These are phyloP conservation scores for Suillus plorans DNA, from an alignment of 768 basidiomycete genomes.

Conservation along the genomic window DNA sequence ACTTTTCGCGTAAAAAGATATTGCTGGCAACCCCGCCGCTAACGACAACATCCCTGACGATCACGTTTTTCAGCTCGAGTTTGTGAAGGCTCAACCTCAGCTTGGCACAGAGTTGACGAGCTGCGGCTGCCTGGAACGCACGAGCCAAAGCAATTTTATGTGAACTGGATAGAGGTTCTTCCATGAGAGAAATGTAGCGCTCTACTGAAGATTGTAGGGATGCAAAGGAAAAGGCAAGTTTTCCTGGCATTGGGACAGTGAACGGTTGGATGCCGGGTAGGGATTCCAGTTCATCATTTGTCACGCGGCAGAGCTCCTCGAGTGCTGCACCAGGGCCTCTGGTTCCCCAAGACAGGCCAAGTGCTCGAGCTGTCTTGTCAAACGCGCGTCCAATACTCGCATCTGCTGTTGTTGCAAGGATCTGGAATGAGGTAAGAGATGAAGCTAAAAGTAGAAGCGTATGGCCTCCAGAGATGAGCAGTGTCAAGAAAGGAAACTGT, in stretches of 20 bases:
- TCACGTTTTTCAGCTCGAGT: constrained; percentile 49
- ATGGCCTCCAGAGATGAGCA: constrained; percentile 94
- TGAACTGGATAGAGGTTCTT: constrained; percentile 27
- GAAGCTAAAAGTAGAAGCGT: constrained; percentile 80
- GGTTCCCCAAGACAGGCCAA: constrained; percentile 62
- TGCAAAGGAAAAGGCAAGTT: constrained; percentile 75
- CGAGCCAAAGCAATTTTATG: constrained; percentile 52
- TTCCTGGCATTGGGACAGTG: constrained; percentile 49
- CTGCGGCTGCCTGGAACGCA: constrained; percentile 71
- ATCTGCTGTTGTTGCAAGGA: constrained; percentile 75
- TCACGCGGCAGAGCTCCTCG: constrained; percentile 60
- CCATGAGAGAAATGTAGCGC: constrained; percentile 45
- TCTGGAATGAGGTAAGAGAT: constrained; percentile 55
- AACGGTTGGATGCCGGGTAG: constrained; percentile 37
- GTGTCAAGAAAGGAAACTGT: constrained; percentile 81
- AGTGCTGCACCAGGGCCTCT: constrained; percentile 79
- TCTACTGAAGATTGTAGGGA: constrained; percentile 75
- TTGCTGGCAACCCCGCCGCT: constrained; percentile 97
- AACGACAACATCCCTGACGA: constrained; percentile 64
- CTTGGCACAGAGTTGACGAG: constrained; percentile 76
- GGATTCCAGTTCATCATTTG: constrained; percentile 18
- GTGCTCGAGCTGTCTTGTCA: constrained; percentile 8
- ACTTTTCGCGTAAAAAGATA: constrained; percentile 64
- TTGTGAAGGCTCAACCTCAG: constrained; percentile 35
- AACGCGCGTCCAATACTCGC: constrained; percentile 24